Evolutionary conservation across 2,329 filamentous ascomycete genomes (phyloP), one percentile per base, ranked within the genome.

Genomic region (Alternaria metachromatica): DNA sequence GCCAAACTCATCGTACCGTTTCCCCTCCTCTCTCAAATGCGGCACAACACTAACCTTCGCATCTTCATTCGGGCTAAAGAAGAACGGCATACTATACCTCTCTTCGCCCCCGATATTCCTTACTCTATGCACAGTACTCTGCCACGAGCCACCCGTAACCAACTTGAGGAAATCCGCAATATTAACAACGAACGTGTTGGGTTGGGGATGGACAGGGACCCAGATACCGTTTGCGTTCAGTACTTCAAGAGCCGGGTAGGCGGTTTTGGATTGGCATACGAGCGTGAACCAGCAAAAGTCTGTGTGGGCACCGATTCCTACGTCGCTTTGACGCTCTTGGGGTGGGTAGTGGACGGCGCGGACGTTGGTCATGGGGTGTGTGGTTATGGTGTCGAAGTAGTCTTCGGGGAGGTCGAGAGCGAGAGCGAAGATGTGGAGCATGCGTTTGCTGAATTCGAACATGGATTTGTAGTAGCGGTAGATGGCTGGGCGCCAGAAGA

Each of bases 261-360:
- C 37, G 2, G 75, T 77, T 3, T 41, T 59, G 3, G 69, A 74
- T 26, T 79, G 76, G 55, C 68, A 73, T 1, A 83, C 80, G 11
- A 83, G 74, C 0, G 81, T 83, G 66, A 82, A 78, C 76, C 80
- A 82, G 60, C 77, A 80, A 63, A 82, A 82, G 58, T 83, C 81
- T 3, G 80, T 77, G 58, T 83, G 81, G 0, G 81, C 81, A 10
- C 81, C 80, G 13, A 82, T 76, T 2, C 81, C 80, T 5, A 80
- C 78, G 51, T 80, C 72, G 9, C 56, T 13, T 26, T 77, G 72
- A 6, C 65, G 72, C 10, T 63, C 44, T 58, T 79, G 77, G 0
- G 80, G 79, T 6, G 82, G 82, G 63, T 82, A 83, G 64, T 83
- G 80, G 3, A 82, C 72, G 8, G 77, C 73, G 58, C 80, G 72